These are phyloP conservation scores for Peniophora sp. DNA, from an alignment of 1,284 basidiomycete species.

Conservation along the genomic window DNA sequence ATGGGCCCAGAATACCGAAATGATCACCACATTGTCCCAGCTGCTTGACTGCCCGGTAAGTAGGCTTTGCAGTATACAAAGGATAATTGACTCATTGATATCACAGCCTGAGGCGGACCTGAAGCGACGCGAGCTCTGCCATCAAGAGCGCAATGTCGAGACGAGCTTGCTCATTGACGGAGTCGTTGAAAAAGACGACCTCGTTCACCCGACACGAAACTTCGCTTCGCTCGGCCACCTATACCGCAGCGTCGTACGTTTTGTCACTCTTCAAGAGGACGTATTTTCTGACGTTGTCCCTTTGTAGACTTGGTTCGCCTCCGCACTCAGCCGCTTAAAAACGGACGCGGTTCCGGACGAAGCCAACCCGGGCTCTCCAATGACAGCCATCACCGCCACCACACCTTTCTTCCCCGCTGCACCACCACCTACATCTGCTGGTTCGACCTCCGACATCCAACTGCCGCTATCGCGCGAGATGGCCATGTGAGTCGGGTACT, in stretches of 20 bases:
- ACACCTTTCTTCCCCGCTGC: slow-evolving; percentile 38
- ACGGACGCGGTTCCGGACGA: slow-evolving; percentile 43
- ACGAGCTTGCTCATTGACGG: slow-evolving; percentile 49
- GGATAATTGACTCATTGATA: slow-evolving; percentile 1
- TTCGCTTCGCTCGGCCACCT: slow-evolving; percentile 74
- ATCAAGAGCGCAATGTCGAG: slow-evolving; percentile 75
- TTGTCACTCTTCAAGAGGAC: background rate
- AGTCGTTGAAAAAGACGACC: slow-evolving; percentile 52
- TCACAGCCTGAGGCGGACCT: slow-evolving; percentile 31
- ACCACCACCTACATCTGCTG: slow-evolving; percentile 25
- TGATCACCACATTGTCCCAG: slow-evolving; percentile 66
- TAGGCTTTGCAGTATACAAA: slow-evolving; percentile 14
- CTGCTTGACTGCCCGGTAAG: slow-evolving; percentile 36
- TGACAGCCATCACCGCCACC: slow-evolving; percentile 45
- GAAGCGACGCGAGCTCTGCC: slow-evolving; percentile 49
- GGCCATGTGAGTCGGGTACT: slow-evolving; percentile 63
- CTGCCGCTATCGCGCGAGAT: slow-evolving; percentile 83
- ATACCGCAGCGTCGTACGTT: slow-evolving; percentile 79
- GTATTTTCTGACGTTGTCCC: background rate
- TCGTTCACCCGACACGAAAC: slow-evolving; percentile 74
- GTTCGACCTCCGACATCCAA: slow-evolving; percentile 41
- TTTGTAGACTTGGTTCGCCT: slow-evolving; percentile 72
- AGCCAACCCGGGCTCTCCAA: slow-evolving; percentile 42
- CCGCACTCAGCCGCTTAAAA: slow-evolving; percentile 61
- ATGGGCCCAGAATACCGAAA: slow-evolving; percentile 82